These are phyloP conservation scores for Vitis rotundifolia DNA, from an alignment of 164 flowering plant species.

Conservation along the genomic window DNA sequence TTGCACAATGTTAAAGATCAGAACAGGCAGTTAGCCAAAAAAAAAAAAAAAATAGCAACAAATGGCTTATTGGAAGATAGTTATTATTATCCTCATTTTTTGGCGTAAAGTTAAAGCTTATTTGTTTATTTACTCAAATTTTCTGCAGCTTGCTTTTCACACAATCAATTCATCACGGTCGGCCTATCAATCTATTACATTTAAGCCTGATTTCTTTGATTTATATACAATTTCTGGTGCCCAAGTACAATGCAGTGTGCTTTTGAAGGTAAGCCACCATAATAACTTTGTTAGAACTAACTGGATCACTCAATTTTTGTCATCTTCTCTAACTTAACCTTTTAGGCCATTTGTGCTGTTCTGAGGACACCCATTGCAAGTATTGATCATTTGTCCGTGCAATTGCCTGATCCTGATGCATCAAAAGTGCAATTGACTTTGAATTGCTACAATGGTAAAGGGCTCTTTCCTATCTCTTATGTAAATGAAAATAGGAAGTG, in stretches of 20 bases:
- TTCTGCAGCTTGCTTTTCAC: conserved; percentile 68
- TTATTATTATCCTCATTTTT: too few species aligned
- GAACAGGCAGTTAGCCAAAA: too few species aligned
- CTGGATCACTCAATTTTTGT: background rate
- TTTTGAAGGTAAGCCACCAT: conserved; percentile 67
- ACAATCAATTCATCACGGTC: conserved; percentile 87
- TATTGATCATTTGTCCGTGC: conserved; percentile 62
- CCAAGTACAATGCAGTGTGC: conserved; percentile 80
- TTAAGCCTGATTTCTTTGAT: conserved; percentile 80
- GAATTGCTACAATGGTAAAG: conserved; percentile 65
- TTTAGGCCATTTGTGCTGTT: conserved; percentile 86
- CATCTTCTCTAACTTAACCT: conserved; percentile 2
- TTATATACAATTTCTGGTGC: conserved; percentile 47
- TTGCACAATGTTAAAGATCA: too few species aligned
- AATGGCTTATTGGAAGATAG: too few species aligned
- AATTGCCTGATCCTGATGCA: conserved; percentile 69
- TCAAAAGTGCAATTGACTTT: conserved; percentile 82
- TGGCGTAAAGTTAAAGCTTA: background rate
- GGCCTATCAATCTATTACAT: conserved; percentile 67
- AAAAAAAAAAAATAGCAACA: too few species aligned
- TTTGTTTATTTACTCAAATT: background rate
- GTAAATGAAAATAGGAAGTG: background rate
- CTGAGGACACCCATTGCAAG: conserved; percentile 79
- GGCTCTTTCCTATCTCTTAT: background rate
- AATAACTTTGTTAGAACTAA: background rate